Evolutionary conservation across 805 yeast genomes (phyloP).

Genomic region (Candida yuanshanica): DNA sequence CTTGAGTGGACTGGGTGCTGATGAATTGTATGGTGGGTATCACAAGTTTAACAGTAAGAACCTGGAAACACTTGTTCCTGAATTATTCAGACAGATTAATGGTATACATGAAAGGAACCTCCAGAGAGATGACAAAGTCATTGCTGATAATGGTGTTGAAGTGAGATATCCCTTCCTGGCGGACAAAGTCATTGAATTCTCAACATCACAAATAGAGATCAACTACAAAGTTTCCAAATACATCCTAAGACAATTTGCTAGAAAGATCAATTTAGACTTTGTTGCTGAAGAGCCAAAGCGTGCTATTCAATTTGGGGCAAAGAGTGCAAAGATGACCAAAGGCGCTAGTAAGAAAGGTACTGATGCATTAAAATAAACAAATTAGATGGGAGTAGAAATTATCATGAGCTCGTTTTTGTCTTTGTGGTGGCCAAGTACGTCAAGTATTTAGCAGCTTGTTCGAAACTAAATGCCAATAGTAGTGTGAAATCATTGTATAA

Average conservation of each 20-base stretch:
- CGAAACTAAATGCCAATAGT: constrained; percentile 39
- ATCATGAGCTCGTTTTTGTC: neutral
- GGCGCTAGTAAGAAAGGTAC: constrained; percentile 76
- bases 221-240: constrained; percentile 45
- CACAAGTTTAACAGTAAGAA: constrained; percentile 61
- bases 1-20: constrained; percentile 94
- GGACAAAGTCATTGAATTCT: constrained; percentile 46
- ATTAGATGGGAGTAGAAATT: neutral
- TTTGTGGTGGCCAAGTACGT: constrained; percentile 25
- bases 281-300: constrained; percentile 78
- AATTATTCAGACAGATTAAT: constrained; percentile 64
- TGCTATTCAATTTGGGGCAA: constrained; percentile 96
- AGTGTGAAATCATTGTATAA: constrained; percentile 37
- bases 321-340: constrained; percentile 87
- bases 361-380: constrained; percentile 33
- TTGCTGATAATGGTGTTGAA: constrained; percentile 84
- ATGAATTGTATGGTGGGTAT: constrained; percentile 94
- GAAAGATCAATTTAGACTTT: constrained; percentile 38
- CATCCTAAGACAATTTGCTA: constrained; percentile 60
- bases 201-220: constrained; percentile 44
- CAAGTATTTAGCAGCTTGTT: constrained; percentile 46
- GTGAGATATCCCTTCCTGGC: constrained; percentile 84
- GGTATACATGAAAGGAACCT: constrained; percentile 75
- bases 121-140: constrained; percentile 89
- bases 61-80: constrained; percentile 43